Evolutionary conservation across 768 basidiomycete genomes (phyloP), one percentile per base, ranked within the genome.

Genomic region (Kondoa subrosea): DNA sequence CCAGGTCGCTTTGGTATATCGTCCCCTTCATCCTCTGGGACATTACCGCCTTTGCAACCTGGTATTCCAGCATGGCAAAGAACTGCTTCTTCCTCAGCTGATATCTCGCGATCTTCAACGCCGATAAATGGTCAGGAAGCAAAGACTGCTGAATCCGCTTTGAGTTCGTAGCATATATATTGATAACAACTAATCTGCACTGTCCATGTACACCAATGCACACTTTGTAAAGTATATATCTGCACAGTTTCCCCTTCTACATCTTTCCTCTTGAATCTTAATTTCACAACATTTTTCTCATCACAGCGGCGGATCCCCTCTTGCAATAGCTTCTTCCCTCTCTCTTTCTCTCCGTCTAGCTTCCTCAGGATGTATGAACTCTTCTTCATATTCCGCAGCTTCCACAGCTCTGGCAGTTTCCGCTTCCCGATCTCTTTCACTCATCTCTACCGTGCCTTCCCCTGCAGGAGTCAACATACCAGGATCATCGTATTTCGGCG

Each of bases 341-440:
- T 50, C 40, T 21, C 12, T 21, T 50, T 50, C 40, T 50, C 40
- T 63, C 30, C 61, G 27, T 32, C 61, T 27, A 3, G 3, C 17
- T 33, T 63, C 61, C 33, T 63, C 61, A 33, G 61, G 61, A 32
- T 63, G 61, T 17, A 63, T 31, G 29, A 63, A 63, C 12, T 27
- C 27, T 33, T 63, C 61, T n/a, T 63, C 27, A 32, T 63, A 63
- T 32, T 3, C n/a, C 27, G n/a, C 29, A 31, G 27, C 61, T 32
- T 33, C 15, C 4, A 25, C 58, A 8, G 58, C 58, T 25, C n/a
- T n/a, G n/a, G n/a, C n/a, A n/a, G n/a, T n/a, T 50, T 50, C 40
- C 40, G 21, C 21, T 50, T 8, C 40, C 40, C 40, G 8, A 50
- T 50, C 40, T 8, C 40, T 50, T 8, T 21, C 21, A 8, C 21